These are phyloP conservation scores for Aquilaria malaccensis DNA, from an alignment of 345 rosid species.

Conservation along the genomic window DNA sequence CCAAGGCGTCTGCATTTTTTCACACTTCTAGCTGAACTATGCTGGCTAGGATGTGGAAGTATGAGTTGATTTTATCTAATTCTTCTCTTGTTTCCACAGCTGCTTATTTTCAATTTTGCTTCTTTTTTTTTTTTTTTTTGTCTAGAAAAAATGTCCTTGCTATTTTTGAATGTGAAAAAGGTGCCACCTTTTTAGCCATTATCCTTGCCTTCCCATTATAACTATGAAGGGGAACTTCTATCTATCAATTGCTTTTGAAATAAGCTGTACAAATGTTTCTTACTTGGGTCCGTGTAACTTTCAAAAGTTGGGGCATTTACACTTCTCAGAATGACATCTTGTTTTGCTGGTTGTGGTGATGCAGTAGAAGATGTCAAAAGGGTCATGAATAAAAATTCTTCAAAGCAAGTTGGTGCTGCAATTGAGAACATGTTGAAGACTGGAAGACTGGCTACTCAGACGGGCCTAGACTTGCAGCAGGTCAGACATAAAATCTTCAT, in stretches of 20 bases:
- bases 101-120: background rate
- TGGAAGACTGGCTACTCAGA: conserved; percentile 63
- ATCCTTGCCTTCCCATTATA: too few relatives aligned
- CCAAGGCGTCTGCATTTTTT: too few relatives aligned
- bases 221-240: too few relatives aligned
- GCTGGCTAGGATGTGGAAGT: too few relatives aligned
- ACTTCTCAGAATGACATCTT: background rate
- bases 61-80: too few relatives aligned
- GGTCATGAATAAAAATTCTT: conserved; percentile 48
- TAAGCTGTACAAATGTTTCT: conserved; percentile 1
- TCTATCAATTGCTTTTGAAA: background rate
- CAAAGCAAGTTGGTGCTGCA: conserved; percentile 43
- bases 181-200: too few relatives aligned
- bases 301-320: background rate
- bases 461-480: conserved; percentile 93
- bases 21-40: too few relatives aligned
- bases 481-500: conserved; percentile 22
- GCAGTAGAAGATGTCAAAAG: conserved; percentile 68
- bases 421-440: conserved; percentile 71
- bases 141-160: too few relatives aligned
- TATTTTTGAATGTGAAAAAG: too few relatives aligned
- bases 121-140: background rate
- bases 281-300: too few relatives aligned
- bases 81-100: too few relatives aligned
- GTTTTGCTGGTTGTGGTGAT: conserved; percentile 17